Evolutionary conservation across 2,329 filamentous ascomycete genomes (phyloP).

Genomic region (Curvularia eragrostidis): DNA sequence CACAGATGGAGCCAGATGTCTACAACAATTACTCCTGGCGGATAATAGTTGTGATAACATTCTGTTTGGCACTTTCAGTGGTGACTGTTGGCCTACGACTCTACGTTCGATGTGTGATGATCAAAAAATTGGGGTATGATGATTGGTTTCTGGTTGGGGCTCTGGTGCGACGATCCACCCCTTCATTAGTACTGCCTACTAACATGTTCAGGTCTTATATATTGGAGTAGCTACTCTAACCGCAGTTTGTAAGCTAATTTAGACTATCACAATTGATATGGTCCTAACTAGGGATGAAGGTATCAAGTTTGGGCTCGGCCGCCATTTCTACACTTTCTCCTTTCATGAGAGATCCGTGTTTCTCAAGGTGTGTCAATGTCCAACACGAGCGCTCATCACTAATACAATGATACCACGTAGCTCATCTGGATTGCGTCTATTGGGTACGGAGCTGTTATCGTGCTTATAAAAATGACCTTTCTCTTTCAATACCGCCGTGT

Average conservation of each 20-base stretch:
- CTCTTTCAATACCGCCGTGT: background rate
- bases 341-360: background rate
- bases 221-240: background rate
- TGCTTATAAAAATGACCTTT: background rate
- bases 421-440: background rate
- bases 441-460: background rate
- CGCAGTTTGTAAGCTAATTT: background rate
- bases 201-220: background rate
- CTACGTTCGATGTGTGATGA: background rate
- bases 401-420: background rate
- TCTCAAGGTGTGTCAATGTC: background rate
- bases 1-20: background rate
- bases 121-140: background rate
- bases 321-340: background rate
- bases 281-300: background rate
- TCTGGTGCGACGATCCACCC: background rate
- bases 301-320: background rate
- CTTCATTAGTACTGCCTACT: background rate
- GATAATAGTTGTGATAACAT: background rate
- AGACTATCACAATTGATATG: background rate
- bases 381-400: background rate
- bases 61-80: background rate
- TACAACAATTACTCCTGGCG: background rate
- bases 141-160: background rate
- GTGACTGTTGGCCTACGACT: background rate